Evolutionary conservation across 2,329 filamentous ascomycete species (phyloP), one percentile per base, ranked within the genome.

Genomic region (Exophiala xenobiotica): DNA sequence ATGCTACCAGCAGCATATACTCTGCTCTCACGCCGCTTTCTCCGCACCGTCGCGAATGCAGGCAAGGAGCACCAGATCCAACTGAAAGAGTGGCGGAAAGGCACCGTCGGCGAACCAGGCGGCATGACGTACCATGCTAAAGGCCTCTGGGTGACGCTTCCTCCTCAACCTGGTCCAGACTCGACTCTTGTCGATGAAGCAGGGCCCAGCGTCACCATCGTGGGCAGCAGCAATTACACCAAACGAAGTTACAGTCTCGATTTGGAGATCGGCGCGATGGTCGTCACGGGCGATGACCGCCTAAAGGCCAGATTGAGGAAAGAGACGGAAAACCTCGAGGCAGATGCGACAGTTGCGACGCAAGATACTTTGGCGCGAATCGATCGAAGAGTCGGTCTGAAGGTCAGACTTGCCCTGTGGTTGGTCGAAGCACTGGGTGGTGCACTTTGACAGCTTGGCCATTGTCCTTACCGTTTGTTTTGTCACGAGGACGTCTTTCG

Each of bases 101-200:
- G 93, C 6, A 88, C 83, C 0, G 87, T 95, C 2, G 87, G 87
- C 14, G 80, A 90, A 62, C 83, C 87, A 0, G 88, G 77, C 1
- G 92, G 90, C 1, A 99, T 95, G 93, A 96, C 92, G 0, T 99
- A 99, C 69, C 93, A 99, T 64, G 93, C 93, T 41, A 99, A 99
- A 70, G 93, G 48, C 81, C 86, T 57, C 22, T 57, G 56, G 54
- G 45, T 54, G 24, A 59, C 59, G 6, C 40, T 60, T n/a, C 48
- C 61, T 6, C 47, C 61, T 22, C 50, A 56, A 18, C 20, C 49
- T 12, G 47, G 29, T 38, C 26, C 49, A n/a, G 49, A 58, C 14
- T 42, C 33, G 4, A 16, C 57, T 14, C 16, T 51, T 6, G 41
- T 74, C 31, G 74, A 77, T 1, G 80, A 86, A 40, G 68, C 76